Conservation (phyloP, 2,329 filamentous ascomycete species). For the Tolypocladium capitatum region DNA sequence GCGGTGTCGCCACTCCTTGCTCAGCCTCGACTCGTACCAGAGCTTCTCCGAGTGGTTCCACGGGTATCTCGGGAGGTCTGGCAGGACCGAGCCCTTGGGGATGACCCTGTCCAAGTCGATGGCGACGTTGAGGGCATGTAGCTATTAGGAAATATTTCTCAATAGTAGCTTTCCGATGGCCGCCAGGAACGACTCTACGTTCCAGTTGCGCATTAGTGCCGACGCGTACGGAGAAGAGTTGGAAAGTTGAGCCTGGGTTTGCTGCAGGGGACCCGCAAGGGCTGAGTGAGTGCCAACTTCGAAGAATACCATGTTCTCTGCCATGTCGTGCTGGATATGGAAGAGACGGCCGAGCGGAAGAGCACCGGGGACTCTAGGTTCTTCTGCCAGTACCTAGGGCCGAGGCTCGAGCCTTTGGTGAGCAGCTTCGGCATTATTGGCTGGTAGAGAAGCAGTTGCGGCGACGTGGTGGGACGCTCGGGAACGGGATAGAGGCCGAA, state of each 20-base stretch:
- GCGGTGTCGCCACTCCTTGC: conserved; percentile 2
- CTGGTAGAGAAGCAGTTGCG: neutral
- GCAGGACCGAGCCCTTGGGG: neutral
- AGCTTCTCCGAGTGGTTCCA: conserved; percentile 6
- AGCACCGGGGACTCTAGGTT: conserved; percentile 5
- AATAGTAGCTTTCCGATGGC: conserved; percentile 5
- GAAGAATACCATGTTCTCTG: conserved; percentile 4
- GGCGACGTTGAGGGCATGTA: neutral
- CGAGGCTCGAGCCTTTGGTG: neutral
- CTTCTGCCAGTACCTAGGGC: conserved; percentile 3
- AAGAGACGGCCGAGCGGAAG: conserved; percentile 3
- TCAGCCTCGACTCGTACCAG: conserved; percentile 5
- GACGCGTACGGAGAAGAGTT: conserved; percentile 1
- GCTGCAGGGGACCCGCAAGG: conserved; percentile 8
- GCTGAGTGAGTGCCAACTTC: conserved; percentile 12
- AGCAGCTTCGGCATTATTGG: neutral
- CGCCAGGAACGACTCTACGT: conserved; percentile 1
- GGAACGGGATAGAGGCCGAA: too few relatives aligned
- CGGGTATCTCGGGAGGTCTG: conserved; percentile 7
- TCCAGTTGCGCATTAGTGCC: conserved; percentile 3
- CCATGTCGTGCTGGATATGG: neutral
- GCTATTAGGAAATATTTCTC: too few relatives aligned
- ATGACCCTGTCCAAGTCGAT: conserved; percentile 3
- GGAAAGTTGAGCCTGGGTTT: conserved; percentile 2
- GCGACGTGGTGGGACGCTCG: neutral